Conservation (phyloP, 306 rosid species). For the Herpetospermum pedunculosum region DNA sequence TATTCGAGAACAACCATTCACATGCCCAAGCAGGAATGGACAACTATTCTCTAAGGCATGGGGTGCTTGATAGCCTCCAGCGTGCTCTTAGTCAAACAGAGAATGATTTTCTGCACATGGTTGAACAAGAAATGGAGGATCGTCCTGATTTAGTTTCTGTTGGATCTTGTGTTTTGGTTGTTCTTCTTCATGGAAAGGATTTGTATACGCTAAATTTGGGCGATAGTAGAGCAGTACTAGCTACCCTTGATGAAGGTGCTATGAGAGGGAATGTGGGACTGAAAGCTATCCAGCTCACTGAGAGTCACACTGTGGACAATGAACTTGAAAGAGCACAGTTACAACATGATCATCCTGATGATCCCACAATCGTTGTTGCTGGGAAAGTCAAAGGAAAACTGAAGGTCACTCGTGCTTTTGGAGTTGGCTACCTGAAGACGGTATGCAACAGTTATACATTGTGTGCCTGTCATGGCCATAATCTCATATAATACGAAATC, state of each 20-base stretch:
- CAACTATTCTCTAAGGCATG: constrained; percentile 30
- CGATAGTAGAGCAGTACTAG: constrained; percentile 89
- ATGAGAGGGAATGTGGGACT: constrained; percentile 28
- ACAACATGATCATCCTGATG: constrained; percentile 70
- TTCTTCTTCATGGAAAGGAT: constrained; percentile 79
- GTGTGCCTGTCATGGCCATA: not conserved
- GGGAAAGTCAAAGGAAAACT: constrained; percentile 93
- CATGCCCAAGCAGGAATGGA: constrained; percentile 15
- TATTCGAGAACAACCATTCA: constrained; percentile 21
- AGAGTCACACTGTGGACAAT: constrained; percentile 72
- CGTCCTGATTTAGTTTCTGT: constrained; percentile 92
- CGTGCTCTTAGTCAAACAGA: constrained; percentile 68
- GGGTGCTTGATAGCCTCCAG: constrained; percentile 64
- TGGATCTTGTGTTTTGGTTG: constrained; percentile 87
- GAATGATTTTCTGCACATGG: constrained; percentile 89
- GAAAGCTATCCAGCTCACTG: constrained; percentile 76
- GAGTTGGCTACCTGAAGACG: constrained; percentile 98
- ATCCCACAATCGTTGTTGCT: constrained; percentile 41
- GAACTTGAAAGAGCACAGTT: constrained; percentile 58
- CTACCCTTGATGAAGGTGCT: constrained; percentile 28
- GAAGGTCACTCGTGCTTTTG: constrained; percentile 93
- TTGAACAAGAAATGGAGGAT: constrained; percentile 93
- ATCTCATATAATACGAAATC: constrained; percentile 1
- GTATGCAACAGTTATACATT: constrained; percentile 19
- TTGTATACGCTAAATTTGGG: constrained; percentile 83